Conservation (phyloP, 257 asterid genomes). For the Capsicum chinense region DNA sequence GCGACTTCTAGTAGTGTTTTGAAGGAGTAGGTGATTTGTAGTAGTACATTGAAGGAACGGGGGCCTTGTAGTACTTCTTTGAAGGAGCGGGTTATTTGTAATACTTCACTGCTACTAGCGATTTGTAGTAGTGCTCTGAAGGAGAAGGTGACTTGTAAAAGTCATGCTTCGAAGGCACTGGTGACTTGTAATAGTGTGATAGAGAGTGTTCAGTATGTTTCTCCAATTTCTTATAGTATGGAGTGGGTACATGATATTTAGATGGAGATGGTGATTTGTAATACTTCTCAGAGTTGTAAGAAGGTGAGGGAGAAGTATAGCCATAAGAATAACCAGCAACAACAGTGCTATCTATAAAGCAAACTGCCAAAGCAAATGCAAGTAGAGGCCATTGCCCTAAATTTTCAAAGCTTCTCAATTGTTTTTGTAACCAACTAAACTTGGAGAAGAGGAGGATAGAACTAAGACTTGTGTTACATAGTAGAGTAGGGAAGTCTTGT, state of each 20-base stretch:
- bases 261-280: constrained; percentile 22
- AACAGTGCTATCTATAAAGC: constrained; percentile 12
- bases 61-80: not conserved
- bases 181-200: constrained; percentile 3
- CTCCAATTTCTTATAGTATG: not conserved
- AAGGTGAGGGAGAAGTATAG: not conserved
- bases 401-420: not conserved
- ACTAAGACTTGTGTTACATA: not conserved
- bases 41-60: not conserved
- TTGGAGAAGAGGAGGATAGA: not conserved
- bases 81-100: not conserved
- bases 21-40: not conserved
- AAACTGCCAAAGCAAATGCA: not conserved
- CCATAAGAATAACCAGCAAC: constrained; percentile 25
- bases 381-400: not conserved
- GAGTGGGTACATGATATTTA: not conserved
- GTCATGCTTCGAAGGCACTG: not conserved
- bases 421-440: too few relatives aligned
- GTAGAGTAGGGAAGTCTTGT: not conserved
- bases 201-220: not conserved
- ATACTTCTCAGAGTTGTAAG: not conserved
- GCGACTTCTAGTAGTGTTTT: not conserved
- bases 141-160: not conserved
- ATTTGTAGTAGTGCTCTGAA: not conserved
- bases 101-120: not conserved